Evolutionary conservation across 768 basidiomycete species (phyloP).

Genomic region (Leccinum imitatum): DNA sequence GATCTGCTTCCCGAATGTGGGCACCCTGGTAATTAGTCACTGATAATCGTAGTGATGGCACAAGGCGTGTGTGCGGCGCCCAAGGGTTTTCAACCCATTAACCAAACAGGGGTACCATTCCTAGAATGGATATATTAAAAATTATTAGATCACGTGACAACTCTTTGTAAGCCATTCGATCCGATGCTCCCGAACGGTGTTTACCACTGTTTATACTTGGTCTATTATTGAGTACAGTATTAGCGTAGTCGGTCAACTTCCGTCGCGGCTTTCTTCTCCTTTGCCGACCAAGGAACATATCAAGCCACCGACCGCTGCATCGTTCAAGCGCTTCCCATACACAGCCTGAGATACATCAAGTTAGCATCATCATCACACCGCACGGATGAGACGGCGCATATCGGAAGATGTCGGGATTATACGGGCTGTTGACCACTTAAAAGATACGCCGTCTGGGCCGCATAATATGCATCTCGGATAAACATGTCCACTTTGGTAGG

Average conservation of each 20-base stretch:
- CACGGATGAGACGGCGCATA: slow-evolving; percentile 13
- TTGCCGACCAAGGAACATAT: not conserved
- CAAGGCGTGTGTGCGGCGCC: slow-evolving; percentile 5
- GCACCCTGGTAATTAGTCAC: slow-evolving; percentile 1
- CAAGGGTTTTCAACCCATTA: not conserved
- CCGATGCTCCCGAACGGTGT: not conserved
- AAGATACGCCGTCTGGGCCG: slow-evolving; percentile 6
- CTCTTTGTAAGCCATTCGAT: not conserved
- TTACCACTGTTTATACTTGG: not conserved
- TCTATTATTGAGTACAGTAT: not conserved
- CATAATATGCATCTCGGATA: not conserved
- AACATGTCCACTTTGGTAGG: slow-evolving; percentile 20
- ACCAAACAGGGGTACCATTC: slow-evolving; percentile 5
- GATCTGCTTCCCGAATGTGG: slow-evolving; percentile 8
- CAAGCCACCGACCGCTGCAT: not conserved
- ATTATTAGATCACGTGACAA: not conserved
- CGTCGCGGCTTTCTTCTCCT: too few relatives aligned
- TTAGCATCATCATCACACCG: not conserved
- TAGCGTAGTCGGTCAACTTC: not conserved
- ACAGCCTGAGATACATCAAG: not conserved
- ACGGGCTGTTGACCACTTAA: slow-evolving; percentile 26
- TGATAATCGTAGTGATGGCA: slow-evolving; percentile 13
- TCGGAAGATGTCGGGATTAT: slow-evolving; percentile 26
- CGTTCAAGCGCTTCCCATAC: not conserved
- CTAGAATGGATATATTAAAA: not conserved